Conservation (phyloP, 768 basidiomycete genomes). For the Crucibulum laeve region DNA sequence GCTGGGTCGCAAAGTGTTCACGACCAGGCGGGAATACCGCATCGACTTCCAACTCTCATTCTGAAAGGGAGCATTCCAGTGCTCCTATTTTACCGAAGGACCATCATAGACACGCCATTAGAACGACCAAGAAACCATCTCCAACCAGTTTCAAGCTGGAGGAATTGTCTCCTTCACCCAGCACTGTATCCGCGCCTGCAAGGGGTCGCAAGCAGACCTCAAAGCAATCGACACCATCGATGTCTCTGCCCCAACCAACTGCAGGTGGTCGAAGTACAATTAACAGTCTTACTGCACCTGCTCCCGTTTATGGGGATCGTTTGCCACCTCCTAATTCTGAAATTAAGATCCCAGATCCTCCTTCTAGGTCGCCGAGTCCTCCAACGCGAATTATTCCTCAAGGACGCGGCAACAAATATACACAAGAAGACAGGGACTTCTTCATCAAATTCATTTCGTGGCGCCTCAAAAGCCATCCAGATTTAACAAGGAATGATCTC, state of each 20-base stretch:
- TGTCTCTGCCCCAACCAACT: constrained; percentile 15
- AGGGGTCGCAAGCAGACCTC: constrained; percentile 20
- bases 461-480: constrained; percentile 51
- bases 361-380: constrained; percentile 67
- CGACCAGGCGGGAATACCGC: constrained; percentile 17
- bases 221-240: constrained; percentile 16
- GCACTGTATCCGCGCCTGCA: constrained; percentile 12
- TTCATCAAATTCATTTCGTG: constrained; percentile 66
- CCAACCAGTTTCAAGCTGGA: constrained; percentile 33
- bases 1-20: constrained; percentile 31
- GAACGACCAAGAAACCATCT: constrained; percentile 37
- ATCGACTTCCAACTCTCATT: neutral
- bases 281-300: constrained; percentile 56
- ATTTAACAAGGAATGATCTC: constrained; percentile 47
- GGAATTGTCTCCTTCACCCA: constrained; percentile 20
- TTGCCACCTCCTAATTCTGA: constrained; percentile 60
- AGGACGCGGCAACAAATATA: constrained; percentile 58
- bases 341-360: constrained; percentile 55
- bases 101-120: constrained; percentile 17
- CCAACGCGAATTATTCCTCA: constrained; percentile 46
- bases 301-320: constrained; percentile 40
- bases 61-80: constrained; percentile 14
- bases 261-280: constrained; percentile 43
- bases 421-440: constrained; percentile 59
- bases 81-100: constrained; percentile 8